phyloP scores from a whole-genome alignment of 768 basidiomycete species.

The Dioszegia crocea region DNA sequence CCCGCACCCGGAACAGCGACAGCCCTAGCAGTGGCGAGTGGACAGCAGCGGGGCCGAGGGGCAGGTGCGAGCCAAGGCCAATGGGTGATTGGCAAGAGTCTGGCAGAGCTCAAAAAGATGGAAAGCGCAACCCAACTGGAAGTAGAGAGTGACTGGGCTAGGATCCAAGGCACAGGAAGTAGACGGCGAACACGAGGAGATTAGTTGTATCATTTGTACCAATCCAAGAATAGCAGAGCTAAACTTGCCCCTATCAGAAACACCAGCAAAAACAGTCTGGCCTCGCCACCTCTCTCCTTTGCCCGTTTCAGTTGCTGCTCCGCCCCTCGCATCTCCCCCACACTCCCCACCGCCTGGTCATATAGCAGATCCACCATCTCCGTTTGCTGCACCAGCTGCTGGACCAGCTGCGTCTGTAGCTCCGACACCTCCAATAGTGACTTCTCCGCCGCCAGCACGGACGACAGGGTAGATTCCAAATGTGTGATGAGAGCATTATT shows the following conservation, averaged over 20 bases:
- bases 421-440: slow-evolving; percentile 87
- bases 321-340: slow-evolving; percentile 79
- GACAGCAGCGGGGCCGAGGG: slow-evolving; percentile 1
- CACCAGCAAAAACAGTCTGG: slow-evolving; percentile 80
- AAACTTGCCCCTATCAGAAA: slow-evolving; percentile 89
- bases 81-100: slow-evolving; percentile 39
- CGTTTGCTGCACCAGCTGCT: slow-evolving; percentile 80
- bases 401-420: slow-evolving; percentile 84
- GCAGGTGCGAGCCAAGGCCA: slow-evolving; percentile 27
- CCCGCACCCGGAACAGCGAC: slow-evolving; percentile 36
- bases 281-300: slow-evolving; percentile 75
- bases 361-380: slow-evolving; percentile 90
- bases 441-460: slow-evolving; percentile 87
- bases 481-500: slow-evolving; percentile 77
- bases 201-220: slow-evolving; percentile 55
- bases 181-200: slow-evolving; percentile 33
- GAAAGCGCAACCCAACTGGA: slow-evolving; percentile 35
- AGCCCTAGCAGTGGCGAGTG: slow-evolving; percentile 36
- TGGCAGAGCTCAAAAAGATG: slow-evolving; percentile 41
- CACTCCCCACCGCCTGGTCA: slow-evolving; percentile 86
- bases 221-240: slow-evolving; percentile 86
- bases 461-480: slow-evolving; percentile 74
- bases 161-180: slow-evolving; percentile 35
- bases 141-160: slow-evolving; percentile 41
- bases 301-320: slow-evolving; percentile 88